Conservation (phyloP, 2,329 filamentous ascomycete genomes). For the Botryotinia narcissicola region DNA sequence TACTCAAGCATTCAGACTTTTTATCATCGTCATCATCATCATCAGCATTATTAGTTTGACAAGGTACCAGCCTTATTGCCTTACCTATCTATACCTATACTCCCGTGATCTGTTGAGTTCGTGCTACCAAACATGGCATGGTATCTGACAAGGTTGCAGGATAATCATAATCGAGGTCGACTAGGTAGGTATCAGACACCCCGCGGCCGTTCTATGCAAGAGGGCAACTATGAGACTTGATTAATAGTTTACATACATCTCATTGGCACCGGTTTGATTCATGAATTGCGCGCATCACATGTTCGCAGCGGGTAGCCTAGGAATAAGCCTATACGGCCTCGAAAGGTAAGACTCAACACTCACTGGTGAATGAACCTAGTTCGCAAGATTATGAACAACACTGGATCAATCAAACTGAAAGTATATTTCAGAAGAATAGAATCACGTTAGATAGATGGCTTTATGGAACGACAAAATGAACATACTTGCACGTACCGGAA, state of each 20-base stretch:
- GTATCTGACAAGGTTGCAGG: constrained; percentile 5
- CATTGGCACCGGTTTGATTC: neutral
- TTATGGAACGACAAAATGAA: neutral
- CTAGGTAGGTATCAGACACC: constrained; percentile 4
- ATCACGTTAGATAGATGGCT: neutral
- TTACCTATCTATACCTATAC: neutral
- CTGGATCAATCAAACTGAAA: neutral
- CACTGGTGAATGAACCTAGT: neutral
- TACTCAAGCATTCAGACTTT: neutral
- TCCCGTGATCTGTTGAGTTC: neutral
- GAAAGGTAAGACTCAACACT: neutral
- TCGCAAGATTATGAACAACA: neutral
- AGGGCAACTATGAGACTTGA: neutral
- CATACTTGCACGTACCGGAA: neutral
- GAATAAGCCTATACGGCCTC: neutral
- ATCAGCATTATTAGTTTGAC: neutral
- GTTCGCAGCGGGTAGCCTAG: neutral
- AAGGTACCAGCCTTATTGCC: neutral
- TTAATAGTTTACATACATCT: neutral
- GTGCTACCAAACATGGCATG: neutral
- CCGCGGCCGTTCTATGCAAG: neutral
- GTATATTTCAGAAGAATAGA: neutral
- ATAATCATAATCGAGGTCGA: constrained; percentile 5
- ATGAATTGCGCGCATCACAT: constrained; percentile 7
- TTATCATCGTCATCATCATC: neutral